phyloP scores from a whole-genome alignment of 163 green algal genomes.

The Coccomyxa subellipsoidea region DNA sequence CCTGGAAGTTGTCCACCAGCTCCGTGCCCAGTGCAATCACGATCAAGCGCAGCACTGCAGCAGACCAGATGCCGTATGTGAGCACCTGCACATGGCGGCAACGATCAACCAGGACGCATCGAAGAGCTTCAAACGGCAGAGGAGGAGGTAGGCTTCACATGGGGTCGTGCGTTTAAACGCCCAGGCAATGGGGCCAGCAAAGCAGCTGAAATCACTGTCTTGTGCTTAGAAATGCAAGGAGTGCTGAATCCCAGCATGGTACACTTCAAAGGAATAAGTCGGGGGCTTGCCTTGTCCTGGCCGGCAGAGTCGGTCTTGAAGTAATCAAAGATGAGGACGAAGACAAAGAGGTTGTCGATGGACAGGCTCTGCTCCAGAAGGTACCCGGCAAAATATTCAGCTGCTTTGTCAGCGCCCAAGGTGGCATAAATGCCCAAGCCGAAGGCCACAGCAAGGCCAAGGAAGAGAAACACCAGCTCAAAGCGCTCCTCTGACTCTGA shows the following conservation, averaged over 20 bases:
- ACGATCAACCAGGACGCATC: too few species aligned
- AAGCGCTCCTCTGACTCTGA: conserved; percentile 34
- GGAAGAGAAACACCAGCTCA: conserved; percentile 52
- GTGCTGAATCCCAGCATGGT: too few species aligned
- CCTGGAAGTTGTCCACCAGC: conserved; percentile 80
- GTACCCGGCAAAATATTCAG: conserved; percentile 89
- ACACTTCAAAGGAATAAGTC: background rate
- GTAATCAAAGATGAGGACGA: conserved; percentile 97
- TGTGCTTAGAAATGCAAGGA: too few species aligned
- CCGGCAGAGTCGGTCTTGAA: conserved; percentile 78
- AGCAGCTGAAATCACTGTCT: too few species aligned
- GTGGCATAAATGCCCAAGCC: conserved; percentile 57
- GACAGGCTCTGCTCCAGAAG: conserved; percentile 93
- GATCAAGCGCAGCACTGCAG: conserved; percentile 80
- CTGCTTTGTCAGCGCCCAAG: conserved; percentile 35
- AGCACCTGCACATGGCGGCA: conserved; percentile 58
- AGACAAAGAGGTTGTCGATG: conserved; percentile 99
- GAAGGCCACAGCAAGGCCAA: conserved; percentile 60
- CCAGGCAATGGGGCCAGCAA: too few species aligned
- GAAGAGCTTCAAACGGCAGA: too few species aligned
- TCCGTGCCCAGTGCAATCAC: conserved; percentile 85
- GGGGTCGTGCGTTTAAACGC: too few species aligned
- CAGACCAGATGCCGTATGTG: conserved; percentile 80
- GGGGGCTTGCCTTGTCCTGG: conserved; percentile 61
- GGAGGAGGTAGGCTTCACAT: too few species aligned